phyloP scores from a whole-genome alignment of 495 filamentous ascomycete species.

The Neurospora sp. region DNA sequence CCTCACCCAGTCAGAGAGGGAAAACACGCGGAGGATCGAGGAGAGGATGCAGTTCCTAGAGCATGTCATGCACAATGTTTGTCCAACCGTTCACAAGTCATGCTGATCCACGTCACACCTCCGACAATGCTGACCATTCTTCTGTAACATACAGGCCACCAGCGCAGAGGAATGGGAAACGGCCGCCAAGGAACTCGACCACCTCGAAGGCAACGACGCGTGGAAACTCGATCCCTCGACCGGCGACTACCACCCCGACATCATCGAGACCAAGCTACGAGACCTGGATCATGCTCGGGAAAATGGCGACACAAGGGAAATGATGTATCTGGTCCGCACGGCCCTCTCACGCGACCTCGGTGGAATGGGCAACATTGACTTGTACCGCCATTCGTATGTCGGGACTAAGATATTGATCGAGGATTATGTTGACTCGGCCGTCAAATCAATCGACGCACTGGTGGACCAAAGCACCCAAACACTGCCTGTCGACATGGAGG shows the following conservation, averaged over 20 bases:
- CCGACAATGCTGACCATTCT: background rate
- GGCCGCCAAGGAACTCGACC: slow-evolving; percentile 69
- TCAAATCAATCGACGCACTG: slow-evolving; percentile 59
- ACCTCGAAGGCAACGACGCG: slow-evolving; percentile 64
- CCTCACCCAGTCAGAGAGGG: slow-evolving; percentile 43
- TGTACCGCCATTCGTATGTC: slow-evolving; percentile 77
- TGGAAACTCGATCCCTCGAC: slow-evolving; percentile 59
- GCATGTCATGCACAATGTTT: slow-evolving; percentile 51
- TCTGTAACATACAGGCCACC: slow-evolving; percentile 38
- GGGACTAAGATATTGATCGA: slow-evolving; percentile 86
- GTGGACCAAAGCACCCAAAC: slow-evolving; percentile 51
- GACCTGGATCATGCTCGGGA: slow-evolving; percentile 68
- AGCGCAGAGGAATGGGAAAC: slow-evolving; percentile 54
- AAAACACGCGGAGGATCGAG: slow-evolving; percentile 37
- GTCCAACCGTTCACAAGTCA: slow-evolving; percentile 7
- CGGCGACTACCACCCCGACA: slow-evolving; percentile 56
- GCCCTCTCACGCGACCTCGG: slow-evolving; percentile 71
- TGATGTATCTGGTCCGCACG: slow-evolving; percentile 77
- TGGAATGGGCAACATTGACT: slow-evolving; percentile 70
- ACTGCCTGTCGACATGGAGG: slow-evolving; percentile 40
- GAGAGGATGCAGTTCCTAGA: slow-evolving; percentile 54
- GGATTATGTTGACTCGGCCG: slow-evolving; percentile 68
- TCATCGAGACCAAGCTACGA: slow-evolving; percentile 58
- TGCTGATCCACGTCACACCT: background rate
- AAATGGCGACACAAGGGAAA: slow-evolving; percentile 56